phyloP scores from a whole-genome alignment of 2,329 filamentous ascomycete genomes.

The Hirsutella minnesotensis region DNA sequence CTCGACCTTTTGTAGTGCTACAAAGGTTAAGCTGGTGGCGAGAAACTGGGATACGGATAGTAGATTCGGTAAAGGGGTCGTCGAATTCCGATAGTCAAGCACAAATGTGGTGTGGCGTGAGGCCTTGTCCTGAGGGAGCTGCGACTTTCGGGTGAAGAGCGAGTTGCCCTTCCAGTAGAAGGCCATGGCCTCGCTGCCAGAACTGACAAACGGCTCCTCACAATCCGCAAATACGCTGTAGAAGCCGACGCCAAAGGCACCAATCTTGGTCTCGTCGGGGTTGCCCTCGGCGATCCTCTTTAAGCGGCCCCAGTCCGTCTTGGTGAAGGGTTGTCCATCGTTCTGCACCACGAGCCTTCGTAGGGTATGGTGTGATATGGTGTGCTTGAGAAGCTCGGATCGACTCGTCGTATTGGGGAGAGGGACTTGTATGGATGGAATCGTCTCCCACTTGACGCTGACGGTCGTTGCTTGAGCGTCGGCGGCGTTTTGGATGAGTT shows the following conservation, averaged over 20 bases:
- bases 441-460: constrained; percentile 82
- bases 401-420: constrained; percentile 52
- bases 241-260: constrained; percentile 95
- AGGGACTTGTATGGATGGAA: constrained; percentile 69
- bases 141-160: constrained; percentile 79
- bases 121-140: constrained; percentile 54
- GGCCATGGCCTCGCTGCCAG: constrained; percentile 85
- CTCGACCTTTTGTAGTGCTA: constrained; percentile 76
- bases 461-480: constrained; percentile 88
- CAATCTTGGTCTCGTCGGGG: constrained; percentile 97
- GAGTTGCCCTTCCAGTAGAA: constrained; percentile 99
- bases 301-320: constrained; percentile 83
- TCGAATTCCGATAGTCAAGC: constrained; percentile 82
- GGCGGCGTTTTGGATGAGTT: constrained; percentile 96
- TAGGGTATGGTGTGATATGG: constrained; percentile 73
- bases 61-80: constrained; percentile 75
- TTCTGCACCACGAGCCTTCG: constrained; percentile 85
- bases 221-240: constrained; percentile 98
- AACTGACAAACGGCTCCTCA: constrained; percentile 94
- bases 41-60: constrained; percentile 84
- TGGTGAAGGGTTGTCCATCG: constrained; percentile 75
- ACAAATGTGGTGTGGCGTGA: constrained; percentile 79
- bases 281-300: constrained; percentile 99
- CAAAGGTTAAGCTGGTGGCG: constrained; percentile 90
- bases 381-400: constrained; percentile 69